These are phyloP conservation scores for Nakazawaea sp. DNA, from an alignment of 805 yeast genomes.

Conservation along the genomic window DNA sequence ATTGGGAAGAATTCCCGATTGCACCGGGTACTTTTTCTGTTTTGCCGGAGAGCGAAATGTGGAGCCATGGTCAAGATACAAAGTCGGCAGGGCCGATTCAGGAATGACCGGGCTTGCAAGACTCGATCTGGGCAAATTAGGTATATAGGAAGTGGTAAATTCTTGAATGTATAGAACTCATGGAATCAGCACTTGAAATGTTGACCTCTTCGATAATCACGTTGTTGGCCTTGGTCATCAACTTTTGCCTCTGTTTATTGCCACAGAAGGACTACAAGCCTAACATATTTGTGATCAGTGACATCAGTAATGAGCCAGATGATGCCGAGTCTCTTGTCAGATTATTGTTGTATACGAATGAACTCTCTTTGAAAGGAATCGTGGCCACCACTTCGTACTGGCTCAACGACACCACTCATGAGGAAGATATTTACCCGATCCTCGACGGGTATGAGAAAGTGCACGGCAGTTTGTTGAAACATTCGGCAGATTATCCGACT, in stretches of 20 bases:
- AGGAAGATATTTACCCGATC: slow-evolving; percentile 24
- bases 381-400: slow-evolving; percentile 27
- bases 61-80: no score
- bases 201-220: background rate
- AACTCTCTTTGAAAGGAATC: slow-evolving; percentile 21
- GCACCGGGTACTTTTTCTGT: no score
- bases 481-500: slow-evolving; percentile 21
- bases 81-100: no score
- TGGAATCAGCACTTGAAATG: no score
- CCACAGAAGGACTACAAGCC: slow-evolving; percentile 18
- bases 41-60: no score
- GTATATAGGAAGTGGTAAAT: no score
- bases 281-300: slow-evolving; percentile 22
- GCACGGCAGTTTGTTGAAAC: slow-evolving; percentile 18
- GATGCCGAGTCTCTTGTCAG: slow-evolving; percentile 25
- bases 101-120: no score
- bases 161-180: no score
- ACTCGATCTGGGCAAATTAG: no score
- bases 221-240: background rate
- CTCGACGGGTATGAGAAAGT: slow-evolving; percentile 24
- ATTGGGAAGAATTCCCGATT: no score
- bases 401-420: slow-evolving; percentile 23
- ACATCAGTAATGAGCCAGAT: slow-evolving; percentile 25
- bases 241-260: slow-evolving; percentile 1
- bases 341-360: slow-evolving; percentile 23